Base-by-base conservation (phyloP, 805 yeast genomes). In the Barnettozyma californica region DNA sequence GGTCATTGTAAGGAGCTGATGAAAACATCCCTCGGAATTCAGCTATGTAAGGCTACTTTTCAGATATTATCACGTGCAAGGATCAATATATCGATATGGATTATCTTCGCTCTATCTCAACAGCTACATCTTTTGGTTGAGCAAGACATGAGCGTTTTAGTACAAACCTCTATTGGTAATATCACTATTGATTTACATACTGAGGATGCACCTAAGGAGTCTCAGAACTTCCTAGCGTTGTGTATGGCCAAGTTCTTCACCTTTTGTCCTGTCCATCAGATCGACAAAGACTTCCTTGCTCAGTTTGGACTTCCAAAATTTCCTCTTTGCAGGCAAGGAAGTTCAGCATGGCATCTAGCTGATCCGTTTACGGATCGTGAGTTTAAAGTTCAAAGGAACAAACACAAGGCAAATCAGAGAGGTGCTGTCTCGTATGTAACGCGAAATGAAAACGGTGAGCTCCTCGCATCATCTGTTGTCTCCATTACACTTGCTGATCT, bases 221-320 rank as follows among this genome's bases (percentile, higher is more conserved):
- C 74, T 29, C 61, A 57, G 46, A 77, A 77, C 56, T 81, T 82
- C 58, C 49, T 82, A 36, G 76, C 78, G 53, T 68, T 81, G 11
- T 80, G 86, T 65, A 69, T 75, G 56, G 54, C 68, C 35, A 72
- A 76, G 48, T 76, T 74, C 62, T 82, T 69, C 64, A 73, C 78
- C 41, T 76, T 74, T 55, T 62, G 74, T 16, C 80, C 81, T 6
- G 73, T 82, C 46, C 67, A 68, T 58, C 68, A 73, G 49, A 56
- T 80, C 5, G 67, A 67, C 38, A 64, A 61, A 44, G 73, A 73
- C 53, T 64, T 59, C 27, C 50, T 67, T 0, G 70, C 70, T 4
- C 74, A 73, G 44, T 57, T 71, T 40, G 86, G 85, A 1, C 76
- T 75, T 48, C 78, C 81, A 4, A 31, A 62, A 14, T 77, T 64